These are phyloP conservation scores for Lactarius sp. DNA, from an alignment of 768 basidiomycete species.

Conservation along the genomic window DNA sequence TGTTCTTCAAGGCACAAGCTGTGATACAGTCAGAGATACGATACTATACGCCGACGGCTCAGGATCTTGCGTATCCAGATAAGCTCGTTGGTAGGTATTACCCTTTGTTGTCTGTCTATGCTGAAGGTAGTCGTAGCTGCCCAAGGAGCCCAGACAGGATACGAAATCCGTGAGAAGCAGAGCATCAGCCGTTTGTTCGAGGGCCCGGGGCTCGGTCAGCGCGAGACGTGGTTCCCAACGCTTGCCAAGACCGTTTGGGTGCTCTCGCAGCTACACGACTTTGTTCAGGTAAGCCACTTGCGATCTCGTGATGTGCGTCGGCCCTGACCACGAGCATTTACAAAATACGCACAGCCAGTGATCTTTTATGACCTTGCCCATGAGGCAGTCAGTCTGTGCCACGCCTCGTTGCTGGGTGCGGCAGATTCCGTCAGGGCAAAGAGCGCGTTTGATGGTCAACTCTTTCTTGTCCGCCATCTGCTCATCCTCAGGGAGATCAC, in stretches of 20 bases:
- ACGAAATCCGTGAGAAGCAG: conserved; percentile 60
- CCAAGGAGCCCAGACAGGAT: conserved; percentile 40
- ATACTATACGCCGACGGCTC: conserved; percentile 69
- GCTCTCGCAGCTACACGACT: conserved; percentile 81
- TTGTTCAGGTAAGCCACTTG: conserved; percentile 66
- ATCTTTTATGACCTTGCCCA: conserved; percentile 97
- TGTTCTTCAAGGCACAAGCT: conserved; percentile 95
- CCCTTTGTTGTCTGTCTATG: background rate
- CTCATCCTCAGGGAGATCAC: conserved; percentile 90
- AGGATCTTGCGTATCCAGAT: conserved; percentile 84
- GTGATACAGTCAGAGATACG: conserved; percentile 86
- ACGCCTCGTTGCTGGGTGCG: conserved; percentile 72
- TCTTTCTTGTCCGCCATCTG: conserved; percentile 89
- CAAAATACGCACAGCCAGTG: conserved; percentile 51
- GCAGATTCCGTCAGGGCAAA: conserved; percentile 57
- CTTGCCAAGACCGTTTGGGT: conserved; percentile 40
- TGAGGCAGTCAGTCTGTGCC: conserved; percentile 81
- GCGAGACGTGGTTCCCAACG: conserved; percentile 91
- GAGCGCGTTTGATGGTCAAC: conserved; percentile 59
- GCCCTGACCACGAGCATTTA: background rate
- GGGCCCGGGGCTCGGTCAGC: conserved; percentile 62
- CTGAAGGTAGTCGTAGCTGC: conserved; percentile 35
- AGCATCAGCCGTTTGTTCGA: conserved; percentile 65
- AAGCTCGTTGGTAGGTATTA: conserved; percentile 60
- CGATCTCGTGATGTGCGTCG: background rate